Percentiles rank a stretch among this genome's conserved stretches.
These are phyloP conservation scores for Oenanthe sinensis DNA, from an alignment of 129 eudicot genomes.

Conservation along the genomic window DNA sequence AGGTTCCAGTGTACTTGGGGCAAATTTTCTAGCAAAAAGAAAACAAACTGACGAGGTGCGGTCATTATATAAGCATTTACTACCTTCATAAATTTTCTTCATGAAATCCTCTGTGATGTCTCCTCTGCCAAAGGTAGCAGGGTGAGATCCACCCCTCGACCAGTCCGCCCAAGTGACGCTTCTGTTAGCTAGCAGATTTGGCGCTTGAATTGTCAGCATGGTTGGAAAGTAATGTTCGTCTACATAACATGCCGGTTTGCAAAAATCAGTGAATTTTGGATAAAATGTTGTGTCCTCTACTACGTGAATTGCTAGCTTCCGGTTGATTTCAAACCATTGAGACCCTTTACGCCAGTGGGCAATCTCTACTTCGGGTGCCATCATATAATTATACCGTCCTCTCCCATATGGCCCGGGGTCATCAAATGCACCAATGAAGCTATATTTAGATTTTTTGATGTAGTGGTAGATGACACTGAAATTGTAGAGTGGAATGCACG, in stretches of 20 bases:
- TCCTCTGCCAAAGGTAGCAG: conserved; percentile 49
- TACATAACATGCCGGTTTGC: conserved; percentile 61
- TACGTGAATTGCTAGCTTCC: conserved; percentile 56
- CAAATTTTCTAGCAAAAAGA: conserved; percentile 80
- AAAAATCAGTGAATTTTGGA: conserved; percentile 64
- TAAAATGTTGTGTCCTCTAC: conserved; percentile 57
- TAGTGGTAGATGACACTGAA: conserved; percentile 59
- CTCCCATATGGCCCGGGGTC: conserved; percentile 85
- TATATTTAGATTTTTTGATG: conserved; percentile 51
- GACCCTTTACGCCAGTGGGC: conserved; percentile 92
- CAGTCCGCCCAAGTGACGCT: conserved; percentile 68
- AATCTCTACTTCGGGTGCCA: conserved; percentile 83
- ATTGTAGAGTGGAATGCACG: conserved; percentile 85
- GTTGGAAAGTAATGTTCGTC: conserved; percentile 72
- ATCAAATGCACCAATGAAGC: conserved; percentile 85
- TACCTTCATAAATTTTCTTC: conserved; percentile 42
- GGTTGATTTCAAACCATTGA: conserved; percentile 87
- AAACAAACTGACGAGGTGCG: conserved; percentile 36
- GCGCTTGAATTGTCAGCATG: conserved; percentile 40
- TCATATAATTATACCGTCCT: conserved; percentile 68
- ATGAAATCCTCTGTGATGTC: conserved; percentile 52
- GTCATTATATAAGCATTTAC: conserved; percentile 49
- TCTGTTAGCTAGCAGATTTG: conserved; percentile 44
- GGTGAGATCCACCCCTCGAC: conserved; percentile 70
- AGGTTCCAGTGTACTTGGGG: conserved; percentile 72